Conservation (phyloP, 1,284 basidiomycete species). For the Apiotrichum mycotoxinovorans region DNA sequence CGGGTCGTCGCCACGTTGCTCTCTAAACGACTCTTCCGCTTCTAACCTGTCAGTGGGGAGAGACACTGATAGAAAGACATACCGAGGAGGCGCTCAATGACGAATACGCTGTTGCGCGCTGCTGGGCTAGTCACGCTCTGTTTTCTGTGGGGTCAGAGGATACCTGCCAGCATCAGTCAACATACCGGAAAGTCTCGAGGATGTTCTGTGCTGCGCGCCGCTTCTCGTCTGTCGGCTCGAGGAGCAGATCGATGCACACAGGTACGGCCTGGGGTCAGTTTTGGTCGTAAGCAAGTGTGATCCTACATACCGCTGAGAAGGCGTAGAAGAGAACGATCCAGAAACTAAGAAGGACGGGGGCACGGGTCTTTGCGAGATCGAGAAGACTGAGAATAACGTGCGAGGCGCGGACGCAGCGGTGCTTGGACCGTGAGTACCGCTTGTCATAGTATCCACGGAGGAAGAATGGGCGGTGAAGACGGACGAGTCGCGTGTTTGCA, state of each 20-base stretch:
- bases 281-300: not conserved
- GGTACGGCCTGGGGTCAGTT: slow-evolving; percentile 12
- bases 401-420: slow-evolving; percentile 14
- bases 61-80: not conserved
- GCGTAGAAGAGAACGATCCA: slow-evolving; percentile 22
- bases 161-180: not conserved
- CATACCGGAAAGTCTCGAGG: slow-evolving; percentile 14
- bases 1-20: not conserved
- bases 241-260: slow-evolving; percentile 19
- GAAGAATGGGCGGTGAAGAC: slow-evolving; percentile 19
- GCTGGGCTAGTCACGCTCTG: slow-evolving; percentile 5
- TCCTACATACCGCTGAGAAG: slow-evolving; percentile 14
- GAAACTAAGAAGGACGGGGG: slow-evolving; percentile 13
- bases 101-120: slow-evolving; percentile 19
- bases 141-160: not conserved
- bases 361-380: slow-evolving; percentile 12
- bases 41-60: slow-evolving; percentile 1
- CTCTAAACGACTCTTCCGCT: slow-evolving; percentile 5
- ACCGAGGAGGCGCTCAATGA: slow-evolving; percentile 18
- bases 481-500: slow-evolving; percentile 15
- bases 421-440: slow-evolving; percentile 11
- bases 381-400: slow-evolving; percentile 11
- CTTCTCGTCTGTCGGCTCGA: slow-evolving; percentile 16
- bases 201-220: slow-evolving; percentile 4
- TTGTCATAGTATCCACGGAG: slow-evolving; percentile 19